phyloP scores from a whole-genome alignment of 805 yeast genomes.

The Metschnikowia aberdeeniae region DNA sequence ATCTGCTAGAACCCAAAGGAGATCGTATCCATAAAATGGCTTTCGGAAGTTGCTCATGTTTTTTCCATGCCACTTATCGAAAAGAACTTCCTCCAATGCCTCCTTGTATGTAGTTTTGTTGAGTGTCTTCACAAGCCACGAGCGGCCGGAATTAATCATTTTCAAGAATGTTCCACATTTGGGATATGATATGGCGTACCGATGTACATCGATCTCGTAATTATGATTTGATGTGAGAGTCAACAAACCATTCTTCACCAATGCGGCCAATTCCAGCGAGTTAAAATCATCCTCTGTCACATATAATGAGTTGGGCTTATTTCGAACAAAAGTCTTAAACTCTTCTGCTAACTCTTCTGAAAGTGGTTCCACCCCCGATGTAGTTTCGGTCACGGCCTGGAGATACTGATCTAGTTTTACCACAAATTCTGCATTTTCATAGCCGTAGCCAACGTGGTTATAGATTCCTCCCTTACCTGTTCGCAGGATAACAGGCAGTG shows the following conservation, averaged over 20 bases:
- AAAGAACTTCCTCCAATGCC: constrained; percentile 37
- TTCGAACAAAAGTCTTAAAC: constrained; percentile 20
- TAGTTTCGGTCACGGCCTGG: constrained; percentile 15
- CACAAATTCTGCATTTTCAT: constrained; percentile 39
- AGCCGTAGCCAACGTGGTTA: constrained; percentile 35
- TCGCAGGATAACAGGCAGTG: constrained; percentile 42
- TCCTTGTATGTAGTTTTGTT: constrained; percentile 39
- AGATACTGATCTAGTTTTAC: constrained; percentile 24
- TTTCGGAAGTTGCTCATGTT: constrained; percentile 38
- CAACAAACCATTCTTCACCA: constrained; percentile 41
- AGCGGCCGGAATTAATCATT: constrained; percentile 41
- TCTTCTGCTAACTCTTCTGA: constrained; percentile 16
- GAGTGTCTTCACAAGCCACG: constrained; percentile 40
- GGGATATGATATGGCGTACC: constrained; percentile 45
- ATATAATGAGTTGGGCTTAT: constrained; percentile 27
- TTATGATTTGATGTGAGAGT: constrained; percentile 44
- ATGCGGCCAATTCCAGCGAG: constrained; percentile 23
- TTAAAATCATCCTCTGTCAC: constrained; percentile 23
- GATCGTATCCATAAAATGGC: constrained; percentile 48
- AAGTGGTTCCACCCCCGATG: constrained; percentile 11
- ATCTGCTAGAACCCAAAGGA: constrained; percentile 49
- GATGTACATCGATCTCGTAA: constrained; percentile 36
- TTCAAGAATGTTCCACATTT: constrained; percentile 47
- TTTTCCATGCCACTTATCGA: constrained; percentile 44
- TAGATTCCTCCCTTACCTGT: constrained; percentile 23